These are phyloP conservation scores for Biscogniauxia sp. DNA, from an alignment of 2,329 filamentous ascomycete species.

Conservation along the genomic window DNA sequence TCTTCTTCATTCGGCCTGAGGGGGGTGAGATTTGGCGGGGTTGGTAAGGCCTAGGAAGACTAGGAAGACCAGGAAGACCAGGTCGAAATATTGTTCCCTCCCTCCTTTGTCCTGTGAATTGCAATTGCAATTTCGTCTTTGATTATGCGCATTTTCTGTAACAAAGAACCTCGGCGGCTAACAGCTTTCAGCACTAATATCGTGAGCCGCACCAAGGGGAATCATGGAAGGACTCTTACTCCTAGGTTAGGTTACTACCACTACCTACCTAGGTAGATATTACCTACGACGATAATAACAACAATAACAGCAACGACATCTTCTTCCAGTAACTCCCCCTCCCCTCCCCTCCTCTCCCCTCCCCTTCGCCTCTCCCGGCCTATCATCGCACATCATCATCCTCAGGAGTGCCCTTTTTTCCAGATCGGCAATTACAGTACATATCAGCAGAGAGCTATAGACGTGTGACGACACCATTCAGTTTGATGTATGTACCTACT, in stretches of 20 bases:
- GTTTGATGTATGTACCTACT: no score
- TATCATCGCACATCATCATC: no score
- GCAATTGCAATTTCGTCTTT: conserved; percentile 19
- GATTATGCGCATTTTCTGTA: conserved; percentile 17
- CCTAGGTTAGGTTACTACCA: neutral
- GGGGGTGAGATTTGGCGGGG: conserved; percentile 23
- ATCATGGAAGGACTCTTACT: conserved; percentile 7
- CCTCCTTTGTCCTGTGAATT: conserved; percentile 17
- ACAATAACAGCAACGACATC: no score
- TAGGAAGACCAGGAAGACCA: no score
- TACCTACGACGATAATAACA: no score
- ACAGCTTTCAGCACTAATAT: neutral
- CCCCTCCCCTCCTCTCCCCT: neutral
- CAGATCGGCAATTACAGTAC: neutral
- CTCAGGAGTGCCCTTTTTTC: neutral
- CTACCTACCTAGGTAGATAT: no score
- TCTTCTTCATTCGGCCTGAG: conserved; percentile 1
- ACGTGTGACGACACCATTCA: neutral
- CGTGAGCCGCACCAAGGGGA: conserved; percentile 7
- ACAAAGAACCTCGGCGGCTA: conserved; percentile 16
- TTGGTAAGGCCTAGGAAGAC: conserved; percentile 5
- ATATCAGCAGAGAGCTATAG: neutral
- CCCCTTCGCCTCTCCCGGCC: no score
- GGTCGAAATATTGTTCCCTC: neutral
- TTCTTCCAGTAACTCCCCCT: neutral